Conservation (phyloP, 208 protist genomes). For the Trypanosoma platydactyli region DNA sequence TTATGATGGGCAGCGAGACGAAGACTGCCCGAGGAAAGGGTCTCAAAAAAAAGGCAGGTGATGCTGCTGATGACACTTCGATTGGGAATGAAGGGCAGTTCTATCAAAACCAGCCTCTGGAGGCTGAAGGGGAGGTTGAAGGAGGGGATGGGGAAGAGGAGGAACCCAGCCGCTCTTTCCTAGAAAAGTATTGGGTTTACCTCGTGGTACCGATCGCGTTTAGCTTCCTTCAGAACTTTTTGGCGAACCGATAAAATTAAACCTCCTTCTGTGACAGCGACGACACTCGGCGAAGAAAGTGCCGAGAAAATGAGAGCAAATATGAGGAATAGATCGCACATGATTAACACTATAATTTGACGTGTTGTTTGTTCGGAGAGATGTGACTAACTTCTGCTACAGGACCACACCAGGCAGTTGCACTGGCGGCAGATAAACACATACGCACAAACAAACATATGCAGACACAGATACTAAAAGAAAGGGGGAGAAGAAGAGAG, state of each 20-base stretch:
- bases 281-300: background rate
- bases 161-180: slow-evolving; percentile 73
- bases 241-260: slow-evolving; percentile 22
- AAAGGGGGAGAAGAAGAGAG: too few relatives aligned
- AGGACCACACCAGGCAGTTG: too few relatives aligned
- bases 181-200: slow-evolving; percentile 92
- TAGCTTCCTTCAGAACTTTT: slow-evolving; percentile 62
- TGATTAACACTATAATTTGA: too few relatives aligned
- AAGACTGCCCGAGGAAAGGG: background rate
- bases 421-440: too few relatives aligned
- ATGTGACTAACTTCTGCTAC: too few relatives aligned
- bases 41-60: slow-evolving; percentile 3
- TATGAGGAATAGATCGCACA: background rate
- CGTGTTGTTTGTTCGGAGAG: too few relatives aligned
- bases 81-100: slow-evolving; percentile 29
- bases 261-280: background rate
- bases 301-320: background rate
- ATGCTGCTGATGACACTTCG: background rate
- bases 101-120: slow-evolving; percentile 13
- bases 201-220: slow-evolving; percentile 64
- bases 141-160: slow-evolving; percentile 59
- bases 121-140: slow-evolving; percentile 36
- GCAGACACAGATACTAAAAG: too few relatives aligned
- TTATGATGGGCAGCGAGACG: slow-evolving; percentile 26
- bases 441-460: too few relatives aligned